phyloP scores from a whole-genome alignment of 2,329 filamentous ascomycete genomes.

The Penicillium oxalicum region DNA sequence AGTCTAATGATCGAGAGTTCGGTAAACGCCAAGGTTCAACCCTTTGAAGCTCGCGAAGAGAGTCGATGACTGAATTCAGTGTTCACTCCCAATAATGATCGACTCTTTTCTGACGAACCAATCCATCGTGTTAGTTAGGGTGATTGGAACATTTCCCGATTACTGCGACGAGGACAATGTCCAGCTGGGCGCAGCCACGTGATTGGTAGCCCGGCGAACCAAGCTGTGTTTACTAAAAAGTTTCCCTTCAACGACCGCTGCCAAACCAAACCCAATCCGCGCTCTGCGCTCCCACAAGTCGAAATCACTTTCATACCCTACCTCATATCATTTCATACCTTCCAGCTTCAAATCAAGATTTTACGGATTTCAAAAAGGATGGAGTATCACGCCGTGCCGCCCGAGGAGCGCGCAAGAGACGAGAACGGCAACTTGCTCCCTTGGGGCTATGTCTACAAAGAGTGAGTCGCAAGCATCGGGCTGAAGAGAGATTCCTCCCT shows the following conservation, averaged over 20 bases:
- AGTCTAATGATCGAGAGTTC: too few relatives aligned
- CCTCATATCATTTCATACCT: background rate
- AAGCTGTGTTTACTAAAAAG: slow-evolving; percentile 20
- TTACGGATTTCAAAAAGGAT: slow-evolving; percentile 31
- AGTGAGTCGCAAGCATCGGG: slow-evolving; percentile 41
- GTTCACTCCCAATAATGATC: too few relatives aligned
- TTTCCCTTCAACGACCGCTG: slow-evolving; percentile 6
- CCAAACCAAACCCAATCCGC: background rate
- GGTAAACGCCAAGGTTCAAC: too few relatives aligned
- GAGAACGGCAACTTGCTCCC: slow-evolving; percentile 54
- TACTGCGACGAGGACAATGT: too few relatives aligned
- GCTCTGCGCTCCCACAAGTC: slow-evolving; percentile 3
- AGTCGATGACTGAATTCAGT: too few relatives aligned
- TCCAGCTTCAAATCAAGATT: background rate
- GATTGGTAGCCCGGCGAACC: slow-evolving; percentile 22
- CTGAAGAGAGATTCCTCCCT: too few relatives aligned
- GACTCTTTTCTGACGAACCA: too few relatives aligned
- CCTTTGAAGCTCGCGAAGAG: too few relatives aligned
- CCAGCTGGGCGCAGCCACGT: slow-evolving; percentile 11
- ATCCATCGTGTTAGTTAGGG: too few relatives aligned
- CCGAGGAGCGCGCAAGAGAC: slow-evolving; percentile 56
- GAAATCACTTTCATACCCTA: background rate
- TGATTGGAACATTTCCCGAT: too few relatives aligned
- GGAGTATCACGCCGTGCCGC: slow-evolving; percentile 62
- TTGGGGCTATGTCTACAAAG: slow-evolving; percentile 59